Percentiles rank a stretch among this genome's conserved stretches.
Conservation (phyloP, 2,329 filamentous ascomycete genomes). For the Talaromyces sp. region DNA sequence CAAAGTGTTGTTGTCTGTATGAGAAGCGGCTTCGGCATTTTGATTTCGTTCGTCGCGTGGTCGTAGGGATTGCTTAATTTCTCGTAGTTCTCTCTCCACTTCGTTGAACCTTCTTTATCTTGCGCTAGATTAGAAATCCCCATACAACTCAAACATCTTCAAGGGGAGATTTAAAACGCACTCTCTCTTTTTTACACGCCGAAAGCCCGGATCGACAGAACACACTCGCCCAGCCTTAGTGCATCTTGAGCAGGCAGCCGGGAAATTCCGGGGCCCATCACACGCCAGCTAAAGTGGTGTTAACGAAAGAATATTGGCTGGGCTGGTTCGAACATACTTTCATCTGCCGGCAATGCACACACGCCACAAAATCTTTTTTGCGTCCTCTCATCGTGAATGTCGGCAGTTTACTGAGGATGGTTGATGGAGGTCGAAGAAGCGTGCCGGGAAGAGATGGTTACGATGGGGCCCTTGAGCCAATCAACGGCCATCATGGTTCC, state of each 20-base stretch:
- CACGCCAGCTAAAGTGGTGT: constrained; percentile 3
- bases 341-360: constrained; percentile 13
- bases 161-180: not conserved
- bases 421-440: not conserved
- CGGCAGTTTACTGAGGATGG: not conserved
- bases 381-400: constrained; percentile 7
- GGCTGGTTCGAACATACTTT: constrained; percentile 2
- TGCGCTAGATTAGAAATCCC: not conserved
- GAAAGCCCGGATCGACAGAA: constrained; percentile 1
- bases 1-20: not conserved
- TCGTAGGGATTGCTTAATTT: not conserved
- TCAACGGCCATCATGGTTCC: not conserved
- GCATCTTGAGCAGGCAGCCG: constrained; percentile 9
- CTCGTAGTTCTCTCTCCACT: constrained; percentile 4
- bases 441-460: not conserved
- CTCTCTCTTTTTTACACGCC: constrained; percentile 6
- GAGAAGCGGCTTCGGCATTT: not conserved
- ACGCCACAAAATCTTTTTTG: constrained; percentile 10
- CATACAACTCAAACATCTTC: not conserved
- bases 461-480: not conserved
- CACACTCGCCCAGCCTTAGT: constrained; percentile 7
- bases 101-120: constrained; percentile 2
- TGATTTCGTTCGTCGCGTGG: not conserved
- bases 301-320: not conserved
- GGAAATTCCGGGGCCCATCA: constrained; percentile 4